Evolutionary conservation across 225 moss, liverwort and hornwort species (phyloP).

Genomic region (Bryoerythrophyllum caledonicum): DNA sequence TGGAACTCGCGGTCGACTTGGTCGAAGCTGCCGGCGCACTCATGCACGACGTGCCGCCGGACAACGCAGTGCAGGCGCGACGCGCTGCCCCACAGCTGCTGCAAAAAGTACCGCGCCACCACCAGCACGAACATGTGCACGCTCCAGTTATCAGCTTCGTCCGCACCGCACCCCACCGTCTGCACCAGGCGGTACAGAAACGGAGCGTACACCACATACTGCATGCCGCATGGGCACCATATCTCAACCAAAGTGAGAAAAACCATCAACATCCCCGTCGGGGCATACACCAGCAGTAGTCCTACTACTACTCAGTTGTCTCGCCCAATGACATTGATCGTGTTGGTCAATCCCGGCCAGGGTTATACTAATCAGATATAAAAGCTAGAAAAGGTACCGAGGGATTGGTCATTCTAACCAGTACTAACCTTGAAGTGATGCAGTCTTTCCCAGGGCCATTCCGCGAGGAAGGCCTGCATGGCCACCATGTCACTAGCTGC

Average conservation of each 20-base stretch:
- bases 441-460: constrained; percentile 59
- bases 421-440: constrained; percentile 41
- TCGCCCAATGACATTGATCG: too few relatives aligned
- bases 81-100: constrained; percentile 56
- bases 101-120: constrained; percentile 4
- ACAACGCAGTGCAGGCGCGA: constrained; percentile 57
- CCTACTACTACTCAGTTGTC: too few relatives aligned
- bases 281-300: too few relatives aligned
- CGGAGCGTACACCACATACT: constrained; percentile 77
- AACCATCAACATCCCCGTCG: too few relatives aligned
- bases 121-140: constrained; percentile 62
- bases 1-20: constrained; percentile 88
- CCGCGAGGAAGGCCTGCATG: constrained; percentile 32
- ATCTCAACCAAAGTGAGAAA: background rate
- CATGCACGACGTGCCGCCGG: constrained; percentile 38
- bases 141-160: constrained; percentile 73
- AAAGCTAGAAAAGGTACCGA: too few relatives aligned
- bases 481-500: constrained; percentile 34
- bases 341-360: too few relatives aligned
- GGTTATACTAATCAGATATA: too few relatives aligned
- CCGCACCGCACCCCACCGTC: constrained; percentile 22
- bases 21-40: constrained; percentile 46
- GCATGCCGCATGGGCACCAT: constrained; percentile 19
- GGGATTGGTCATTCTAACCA: too few relatives aligned
- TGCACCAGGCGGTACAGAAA: constrained; percentile 55